Base-by-base conservation (phyloP, 2,329 filamentous ascomycete genomes). In the Pseudogymnoascus sp. region DNA sequence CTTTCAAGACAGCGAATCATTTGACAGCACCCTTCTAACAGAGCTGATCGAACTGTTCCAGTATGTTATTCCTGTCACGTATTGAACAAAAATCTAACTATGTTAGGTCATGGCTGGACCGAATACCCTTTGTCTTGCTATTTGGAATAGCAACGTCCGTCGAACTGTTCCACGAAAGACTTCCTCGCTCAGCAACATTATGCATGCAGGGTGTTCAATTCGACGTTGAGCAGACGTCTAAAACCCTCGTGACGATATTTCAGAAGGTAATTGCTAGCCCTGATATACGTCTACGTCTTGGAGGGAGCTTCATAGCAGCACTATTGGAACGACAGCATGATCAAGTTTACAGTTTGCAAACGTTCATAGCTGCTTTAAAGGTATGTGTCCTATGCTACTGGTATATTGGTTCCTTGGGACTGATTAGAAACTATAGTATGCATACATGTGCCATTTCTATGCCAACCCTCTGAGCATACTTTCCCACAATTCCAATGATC, bases 401-500 rank as follows among this genome's bases (percentile, higher is more conserved):
- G 5, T 54, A 35, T 54, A 54, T 33, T n/a, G 44, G 21, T 54
- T 33, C 10, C 29, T 33, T 54, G 33, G 5, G 58, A 5, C 29
- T 36, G 69, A 39, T 70, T 67, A 3, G 64, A 37, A 40, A 4
- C 17, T 64, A 15, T 71, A 90, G 82, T 94, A 93, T 74, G 84
- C 87, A 0, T 91, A 92, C 70, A 92, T 95, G 89, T 90, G 87
- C 62, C 88, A 92, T 71, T 93, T 90, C 69, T 93, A 90, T 67
- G 88, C 87, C 39, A 93, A 92, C 67, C 84, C 87, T 0, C 76
- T 92, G 3, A 90, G 85, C 64, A 72, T 90, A 3, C 79, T 93
- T 35, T 73, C 85, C 21, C 69, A 71, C n/a, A 65, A 68, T 47
- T 66, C 72, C 5, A 62, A 69, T 13, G 65, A 70, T 11, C 61